phyloP scores from a whole-genome alignment of 768 basidiomycete genomes.

The Phanerochaete sordida region DNA sequence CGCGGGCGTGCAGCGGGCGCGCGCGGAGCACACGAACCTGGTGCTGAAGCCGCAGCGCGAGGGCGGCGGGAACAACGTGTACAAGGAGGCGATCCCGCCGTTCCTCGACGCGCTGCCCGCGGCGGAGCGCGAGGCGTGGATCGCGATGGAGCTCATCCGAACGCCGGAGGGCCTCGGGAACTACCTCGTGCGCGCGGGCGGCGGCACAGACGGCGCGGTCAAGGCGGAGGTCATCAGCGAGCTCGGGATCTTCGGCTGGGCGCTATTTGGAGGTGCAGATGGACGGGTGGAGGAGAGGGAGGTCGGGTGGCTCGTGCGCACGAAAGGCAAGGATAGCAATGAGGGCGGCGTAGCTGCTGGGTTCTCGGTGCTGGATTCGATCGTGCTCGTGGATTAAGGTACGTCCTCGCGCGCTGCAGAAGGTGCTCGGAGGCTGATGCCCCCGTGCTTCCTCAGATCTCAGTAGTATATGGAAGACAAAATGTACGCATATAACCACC shows the following conservation, averaged over 20 bases:
- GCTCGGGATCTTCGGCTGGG: conserved; percentile 90
- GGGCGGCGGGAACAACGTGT: conserved; percentile 96
- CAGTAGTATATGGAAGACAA: not conserved
- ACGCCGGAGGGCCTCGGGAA: conserved; percentile 68
- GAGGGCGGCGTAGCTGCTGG: conserved; percentile 80
- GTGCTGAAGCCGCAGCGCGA: conserved; percentile 98
- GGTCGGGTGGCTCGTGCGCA: conserved; percentile 82
- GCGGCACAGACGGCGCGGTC: conserved; percentile 38
- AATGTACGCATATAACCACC: conserved; percentile 1
- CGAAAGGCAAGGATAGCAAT: conserved; percentile 86
- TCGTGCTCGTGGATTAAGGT: conserved; percentile 34
- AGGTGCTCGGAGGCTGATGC: not conserved
- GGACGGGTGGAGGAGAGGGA: conserved; percentile 53
- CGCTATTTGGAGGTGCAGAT: conserved; percentile 58
- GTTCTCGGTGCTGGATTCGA: conserved; percentile 40
- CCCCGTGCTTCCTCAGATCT: not conserved
- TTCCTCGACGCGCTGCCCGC: conserved; percentile 65
- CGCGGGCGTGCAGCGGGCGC: conserved; percentile 47
- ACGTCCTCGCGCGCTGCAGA: not conserved
- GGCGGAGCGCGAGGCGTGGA: conserved; percentile 79
- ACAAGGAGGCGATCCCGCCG: conserved; percentile 73
- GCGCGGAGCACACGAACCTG: conserved; percentile 45
- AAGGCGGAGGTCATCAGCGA: conserved; percentile 80
- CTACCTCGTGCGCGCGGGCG: conserved; percentile 74
- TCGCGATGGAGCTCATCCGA: conserved; percentile 90